Conservation (phyloP, 129 eudicot species). For the Pseudognaphalium luteoalbum region DNA sequence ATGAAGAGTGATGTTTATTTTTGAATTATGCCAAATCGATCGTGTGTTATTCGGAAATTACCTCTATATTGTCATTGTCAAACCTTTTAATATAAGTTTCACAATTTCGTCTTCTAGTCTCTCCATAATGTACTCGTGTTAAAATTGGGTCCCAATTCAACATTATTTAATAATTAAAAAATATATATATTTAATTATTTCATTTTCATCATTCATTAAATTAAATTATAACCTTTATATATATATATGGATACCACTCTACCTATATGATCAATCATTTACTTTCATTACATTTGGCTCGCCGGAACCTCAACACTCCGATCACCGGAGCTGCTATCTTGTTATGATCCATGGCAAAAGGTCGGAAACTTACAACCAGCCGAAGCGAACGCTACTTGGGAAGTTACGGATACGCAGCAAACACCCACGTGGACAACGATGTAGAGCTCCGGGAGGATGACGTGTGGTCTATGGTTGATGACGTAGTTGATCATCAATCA, state of each 20-base stretch:
- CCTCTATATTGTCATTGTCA: conserved; percentile 17
- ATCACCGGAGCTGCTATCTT: conserved; percentile 21
- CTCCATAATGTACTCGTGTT: conserved; percentile 32
- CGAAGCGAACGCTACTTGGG: conserved; percentile 75
- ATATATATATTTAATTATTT: conserved; percentile 43
- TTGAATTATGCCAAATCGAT: neutral
- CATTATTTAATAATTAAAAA: conserved; percentile 40
- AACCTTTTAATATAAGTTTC: neutral
- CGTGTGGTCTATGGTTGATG: conserved; percentile 75
- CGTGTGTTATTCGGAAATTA: conserved; percentile 8
- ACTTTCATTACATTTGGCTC: conserved; percentile 28
- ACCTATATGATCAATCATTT: neutral
- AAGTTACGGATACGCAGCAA: conserved; percentile 34
- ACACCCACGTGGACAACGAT: conserved; percentile 32
- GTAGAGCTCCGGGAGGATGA: conserved; percentile 71
- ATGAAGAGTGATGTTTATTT: too few species aligned
- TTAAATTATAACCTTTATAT: conserved; percentile 16
- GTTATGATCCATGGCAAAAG: conserved; percentile 69
- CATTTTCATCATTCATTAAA: neutral
- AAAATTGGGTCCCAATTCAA: conserved; percentile 34
- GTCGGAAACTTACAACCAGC: conserved; percentile 61
- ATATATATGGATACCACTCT: conserved; percentile 5
- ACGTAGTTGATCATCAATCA: conserved; percentile 24
- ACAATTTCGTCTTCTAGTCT: conserved; percentile 38
- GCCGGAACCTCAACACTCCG: conserved; percentile 29